A percentile compares a stretch with the other conserved stretches of the same genome.
Evolutionary conservation across 441 rosid species (phyloP).

Genomic region (Brassica balearica): DNA sequence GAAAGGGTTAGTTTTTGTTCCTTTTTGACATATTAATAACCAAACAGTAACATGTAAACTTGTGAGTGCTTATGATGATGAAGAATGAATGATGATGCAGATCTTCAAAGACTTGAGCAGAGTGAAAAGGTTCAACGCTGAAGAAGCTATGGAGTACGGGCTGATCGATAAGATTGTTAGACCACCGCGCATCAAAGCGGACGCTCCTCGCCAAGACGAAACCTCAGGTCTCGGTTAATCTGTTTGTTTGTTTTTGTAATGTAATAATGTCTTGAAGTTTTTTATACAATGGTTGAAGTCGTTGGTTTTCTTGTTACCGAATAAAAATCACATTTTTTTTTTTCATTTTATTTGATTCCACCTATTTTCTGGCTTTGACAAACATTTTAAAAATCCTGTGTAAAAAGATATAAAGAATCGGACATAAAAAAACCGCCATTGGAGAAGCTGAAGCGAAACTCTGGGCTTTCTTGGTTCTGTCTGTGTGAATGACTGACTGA

Average conservation of each 20-base stretch:
- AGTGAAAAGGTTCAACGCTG: slow-evolving; percentile 70
- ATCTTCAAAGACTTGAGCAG: slow-evolving; percentile 67
- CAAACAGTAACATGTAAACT: neutral
- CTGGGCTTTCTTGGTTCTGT: neutral
- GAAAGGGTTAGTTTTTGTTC: slow-evolving; percentile 64
- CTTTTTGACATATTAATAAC: neutral
- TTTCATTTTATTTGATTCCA: neutral
- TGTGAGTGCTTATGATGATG: slow-evolving; percentile 19
- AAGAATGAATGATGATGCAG: slow-evolving; percentile 46
- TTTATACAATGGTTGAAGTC: neutral
- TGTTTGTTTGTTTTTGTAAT: neutral
- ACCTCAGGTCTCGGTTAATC: slow-evolving; percentile 65
- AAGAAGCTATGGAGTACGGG: slow-evolving; percentile 87
- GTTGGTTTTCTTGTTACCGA: neutral
- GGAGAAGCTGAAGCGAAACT: neutral
- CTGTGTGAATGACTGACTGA: too few relatives aligned
- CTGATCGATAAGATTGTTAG: slow-evolving; percentile 71
- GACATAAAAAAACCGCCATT: neutral
- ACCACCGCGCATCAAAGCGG: slow-evolving; percentile 70
- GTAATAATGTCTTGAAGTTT: neutral
- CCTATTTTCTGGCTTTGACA: neutral
- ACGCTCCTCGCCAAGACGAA: slow-evolving; percentile 60
- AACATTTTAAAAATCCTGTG: neutral
- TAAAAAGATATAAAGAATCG: neutral
- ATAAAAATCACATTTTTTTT: neutral